Base-by-base conservation (phyloP, 2,329 filamentous ascomycete genomes). In the Apiospora kogelbergensis region DNA sequence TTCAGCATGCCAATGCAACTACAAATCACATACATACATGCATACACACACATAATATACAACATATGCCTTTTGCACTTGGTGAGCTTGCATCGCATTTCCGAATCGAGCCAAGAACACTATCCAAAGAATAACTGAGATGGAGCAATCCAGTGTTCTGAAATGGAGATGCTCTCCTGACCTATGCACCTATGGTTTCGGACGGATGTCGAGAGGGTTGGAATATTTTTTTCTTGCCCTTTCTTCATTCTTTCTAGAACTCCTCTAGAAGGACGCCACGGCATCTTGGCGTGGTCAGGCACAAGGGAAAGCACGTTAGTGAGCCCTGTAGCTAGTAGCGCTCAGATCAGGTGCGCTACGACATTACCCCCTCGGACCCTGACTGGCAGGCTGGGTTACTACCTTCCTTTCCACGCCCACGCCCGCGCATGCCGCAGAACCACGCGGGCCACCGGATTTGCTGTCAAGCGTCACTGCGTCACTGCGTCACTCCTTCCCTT, bases 201-300 rank as follows among this genome's bases (percentile, higher is more conserved):
- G 53, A 60, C 20, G 53, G 30, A n/a, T 30, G 53, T 60, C 37
- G 53, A 60, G 20, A 60, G 53, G 53, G 37, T 60, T 57, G 15
- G 3, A 37, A 7, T 37, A n/a, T 33, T 48, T 57, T 24, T 22
- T n/a, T 22, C 9, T 22, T 37, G n/a, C 20, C 11, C 33, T 20
- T 48, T 57, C 6, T 24, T 46, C 4, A 33, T 22, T 46, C n/a
- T 46, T 60, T 60, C 53, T 60, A 60, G 53, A 60, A 60, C 26
- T 37, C 53, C 53, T 60, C 53, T 60, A 60, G 53, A 60, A 60
- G 30, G 53, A 60, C 53, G 53, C 53, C 53, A 37, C 53, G 20
- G 30, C 20, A 60, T 60, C 53, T 60, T 60, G 53, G 53, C 53
- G 53, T 30, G 33, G 53, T 17, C 53, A 60, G 53, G 53, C 30